phyloP scores from a whole-genome alignment of 129 eudicot species.

The Helichrysum umbraculigerum region DNA sequence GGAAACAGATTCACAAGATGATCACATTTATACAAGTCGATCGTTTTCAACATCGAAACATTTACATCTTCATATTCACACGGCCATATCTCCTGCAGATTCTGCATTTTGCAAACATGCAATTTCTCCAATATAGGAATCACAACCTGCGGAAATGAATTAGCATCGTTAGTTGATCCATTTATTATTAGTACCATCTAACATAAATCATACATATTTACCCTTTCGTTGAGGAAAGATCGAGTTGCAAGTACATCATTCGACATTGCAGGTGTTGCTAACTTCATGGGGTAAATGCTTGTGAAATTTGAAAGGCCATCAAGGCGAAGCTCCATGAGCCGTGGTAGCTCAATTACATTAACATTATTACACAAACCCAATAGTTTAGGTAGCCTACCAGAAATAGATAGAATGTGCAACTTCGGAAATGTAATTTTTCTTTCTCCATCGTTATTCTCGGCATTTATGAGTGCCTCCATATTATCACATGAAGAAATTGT shows the following conservation, averaged over 20 bases:
- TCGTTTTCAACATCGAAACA: no score
- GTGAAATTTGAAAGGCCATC: neutral
- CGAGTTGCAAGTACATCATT: no score
- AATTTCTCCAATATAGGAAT: no score
- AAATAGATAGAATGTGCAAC: neutral
- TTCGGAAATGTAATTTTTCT: neutral
- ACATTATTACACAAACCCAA: neutral
- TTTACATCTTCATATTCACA: no score
- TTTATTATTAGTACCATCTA: no score
- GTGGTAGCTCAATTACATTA: neutral
- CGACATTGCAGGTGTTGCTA: neutral
- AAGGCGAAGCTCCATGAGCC: neutral
- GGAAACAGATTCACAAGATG: no score
- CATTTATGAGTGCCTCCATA: neutral
- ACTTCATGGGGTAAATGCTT: neutral
- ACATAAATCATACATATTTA: neutral
- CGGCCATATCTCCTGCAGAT: no score
- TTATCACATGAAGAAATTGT: neutral
- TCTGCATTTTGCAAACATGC: no score
- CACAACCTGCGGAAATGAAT: no score
- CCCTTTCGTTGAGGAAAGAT: neutral
- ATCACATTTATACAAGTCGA: no score
- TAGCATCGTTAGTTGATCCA: no score
- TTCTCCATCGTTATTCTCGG: neutral
- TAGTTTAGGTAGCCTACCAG: neutral